Percentiles rank a stretch among this genome's conserved stretches.
These are phyloP conservation scores for Rhodomyrtus tomentosa DNA, from an alignment of 345 rosid genomes.

Conservation along the genomic window DNA sequence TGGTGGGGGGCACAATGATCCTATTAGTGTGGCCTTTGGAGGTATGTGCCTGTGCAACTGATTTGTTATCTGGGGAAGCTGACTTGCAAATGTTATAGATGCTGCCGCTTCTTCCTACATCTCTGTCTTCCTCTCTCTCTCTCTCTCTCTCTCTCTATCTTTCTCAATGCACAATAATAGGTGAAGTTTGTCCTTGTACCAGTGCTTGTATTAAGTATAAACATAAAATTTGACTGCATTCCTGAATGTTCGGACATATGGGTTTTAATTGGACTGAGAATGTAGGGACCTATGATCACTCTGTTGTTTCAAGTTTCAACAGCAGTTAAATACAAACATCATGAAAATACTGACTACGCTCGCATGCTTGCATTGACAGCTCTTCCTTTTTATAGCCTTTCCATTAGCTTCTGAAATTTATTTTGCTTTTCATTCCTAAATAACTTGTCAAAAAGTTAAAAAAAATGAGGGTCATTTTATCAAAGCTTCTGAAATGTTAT, in stretches of 20 bases:
- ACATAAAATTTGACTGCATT: neutral
- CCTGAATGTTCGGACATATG: neutral
- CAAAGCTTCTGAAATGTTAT: too few relatives aligned
- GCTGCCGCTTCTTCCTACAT: neutral
- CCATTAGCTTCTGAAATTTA: neutral
- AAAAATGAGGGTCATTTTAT: too few relatives aligned
- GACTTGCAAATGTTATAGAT: neutral
- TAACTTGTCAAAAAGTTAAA: neutral
- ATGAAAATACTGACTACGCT: neutral
- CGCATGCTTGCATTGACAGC: neutral
- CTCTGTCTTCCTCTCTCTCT: neutral
- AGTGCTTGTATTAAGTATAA: neutral
- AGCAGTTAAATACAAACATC: neutral
- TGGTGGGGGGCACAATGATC: slow-evolving; percentile 99
- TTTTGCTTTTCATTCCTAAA: neutral
- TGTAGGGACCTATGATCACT: neutral
- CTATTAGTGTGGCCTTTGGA: slow-evolving; percentile 97
- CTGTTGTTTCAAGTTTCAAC: neutral
- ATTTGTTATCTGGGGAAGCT: neutral
- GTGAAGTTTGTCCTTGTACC: neutral
- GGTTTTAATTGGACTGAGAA: neutral
- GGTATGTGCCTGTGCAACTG: slow-evolving; percentile 26
- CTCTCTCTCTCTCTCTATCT: neutral
- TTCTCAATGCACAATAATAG: neutral
- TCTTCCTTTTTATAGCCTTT: neutral